Conservation (phyloP, 352 stramenopile species). For the Phytophthora colocasiae region DNA sequence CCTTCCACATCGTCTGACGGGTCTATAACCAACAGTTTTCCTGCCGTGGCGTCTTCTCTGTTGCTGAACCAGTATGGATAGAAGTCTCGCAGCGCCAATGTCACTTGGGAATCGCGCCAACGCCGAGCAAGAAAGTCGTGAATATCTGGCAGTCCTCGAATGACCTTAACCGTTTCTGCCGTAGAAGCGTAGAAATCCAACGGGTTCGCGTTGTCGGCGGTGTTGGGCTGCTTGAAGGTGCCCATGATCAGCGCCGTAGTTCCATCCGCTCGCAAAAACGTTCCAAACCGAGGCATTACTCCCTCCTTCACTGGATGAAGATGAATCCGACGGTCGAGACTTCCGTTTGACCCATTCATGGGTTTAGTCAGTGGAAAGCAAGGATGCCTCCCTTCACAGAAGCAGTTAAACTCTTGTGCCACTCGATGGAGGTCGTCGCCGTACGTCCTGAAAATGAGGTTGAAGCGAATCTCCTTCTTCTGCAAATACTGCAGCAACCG, state of each 20-base stretch:
- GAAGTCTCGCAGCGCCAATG: constrained; percentile 78
- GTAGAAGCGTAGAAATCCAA: constrained; percentile 48
- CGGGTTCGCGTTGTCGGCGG: constrained; percentile 27
- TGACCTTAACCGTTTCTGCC: constrained; percentile 21
- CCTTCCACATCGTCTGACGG: constrained; percentile 22
- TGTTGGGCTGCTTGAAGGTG: constrained; percentile 68
- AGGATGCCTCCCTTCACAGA: constrained; percentile 73
- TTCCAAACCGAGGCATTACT: constrained; percentile 57
- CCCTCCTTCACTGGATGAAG: constrained; percentile 20
- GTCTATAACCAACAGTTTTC: constrained; percentile 70
- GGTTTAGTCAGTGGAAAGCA: constrained; percentile 50
- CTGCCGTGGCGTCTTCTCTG: constrained; percentile 50
- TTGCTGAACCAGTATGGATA: constrained; percentile 80
- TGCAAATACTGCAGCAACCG: constrained; percentile 61
- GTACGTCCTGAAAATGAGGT: constrained; percentile 82
- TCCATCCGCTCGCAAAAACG: constrained; percentile 62
- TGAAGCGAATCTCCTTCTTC: constrained; percentile 53
- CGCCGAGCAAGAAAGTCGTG: constrained; percentile 55
- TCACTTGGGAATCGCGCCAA: constrained; percentile 61
- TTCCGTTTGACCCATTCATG: constrained; percentile 68
- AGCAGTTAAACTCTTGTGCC: constrained; percentile 80
- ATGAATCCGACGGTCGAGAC: constrained; percentile 63
- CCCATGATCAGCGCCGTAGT: constrained; percentile 73
- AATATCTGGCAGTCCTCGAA: constrained; percentile 54
- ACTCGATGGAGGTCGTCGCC: constrained; percentile 75